A percentile compares a stretch with the other conserved stretches of the same genome.
phyloP scores from a whole-genome alignment of 2,329 filamentous ascomycete species.

The Juglanconis juglandina region DNA sequence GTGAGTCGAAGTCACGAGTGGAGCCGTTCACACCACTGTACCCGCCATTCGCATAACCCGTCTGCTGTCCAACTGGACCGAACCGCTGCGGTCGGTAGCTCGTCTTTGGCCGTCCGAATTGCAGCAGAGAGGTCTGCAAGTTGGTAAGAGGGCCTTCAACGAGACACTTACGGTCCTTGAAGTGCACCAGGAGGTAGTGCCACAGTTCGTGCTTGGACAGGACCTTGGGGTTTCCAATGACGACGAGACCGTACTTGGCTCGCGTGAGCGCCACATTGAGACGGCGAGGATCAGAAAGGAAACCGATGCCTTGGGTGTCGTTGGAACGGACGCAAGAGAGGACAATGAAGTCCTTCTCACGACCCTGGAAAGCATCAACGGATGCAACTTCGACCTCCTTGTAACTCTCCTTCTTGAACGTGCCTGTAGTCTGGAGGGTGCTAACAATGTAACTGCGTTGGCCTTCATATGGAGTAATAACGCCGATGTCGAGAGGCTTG shows the following conservation, averaged over 20 bases:
- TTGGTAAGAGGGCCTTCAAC: constrained; percentile 95
- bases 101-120: constrained; percentile 92
- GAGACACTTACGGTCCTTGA: constrained; percentile 93
- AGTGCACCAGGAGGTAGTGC: constrained; percentile 92
- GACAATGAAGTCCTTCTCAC: constrained; percentile 99
- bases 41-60: constrained; percentile 33
- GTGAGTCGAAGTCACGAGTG: constrained; percentile 64
- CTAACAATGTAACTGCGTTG: constrained; percentile 97
- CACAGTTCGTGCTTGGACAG: constrained; percentile 96
- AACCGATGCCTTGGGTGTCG: constrained; percentile 97
- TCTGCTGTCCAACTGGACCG: constrained; percentile 21
- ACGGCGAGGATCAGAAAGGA: constrained; percentile 94
- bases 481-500: constrained; percentile 88
- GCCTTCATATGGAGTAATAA: constrained; percentile 97
- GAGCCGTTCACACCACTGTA: constrained; percentile 38
- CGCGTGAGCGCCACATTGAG: constrained; percentile 95
- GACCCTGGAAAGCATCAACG: constrained; percentile 96
- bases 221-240: constrained; percentile 96
- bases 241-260: constrained; percentile 94
- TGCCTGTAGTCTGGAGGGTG: constrained; percentile 98
- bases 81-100: constrained; percentile 88
- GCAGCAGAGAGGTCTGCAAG: constrained; percentile 88
- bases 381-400: constrained; percentile 98
- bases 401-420: constrained; percentile 97
- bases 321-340: constrained; percentile 97